Conservation (phyloP, 352 stramenopile genomes). For the Phytophthora sansomeana region DNA sequence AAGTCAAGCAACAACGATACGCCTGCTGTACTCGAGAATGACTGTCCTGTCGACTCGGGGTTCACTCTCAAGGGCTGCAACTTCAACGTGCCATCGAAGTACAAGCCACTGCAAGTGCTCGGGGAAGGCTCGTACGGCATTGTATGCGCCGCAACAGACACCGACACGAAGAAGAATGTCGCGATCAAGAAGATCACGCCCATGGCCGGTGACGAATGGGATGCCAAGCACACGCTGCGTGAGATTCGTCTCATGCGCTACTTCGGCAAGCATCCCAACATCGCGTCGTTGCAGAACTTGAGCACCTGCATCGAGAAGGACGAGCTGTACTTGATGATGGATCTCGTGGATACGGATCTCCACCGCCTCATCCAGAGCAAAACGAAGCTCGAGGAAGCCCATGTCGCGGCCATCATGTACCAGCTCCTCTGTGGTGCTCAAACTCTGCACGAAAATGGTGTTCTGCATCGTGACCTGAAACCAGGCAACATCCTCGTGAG, state of each 20-base stretch:
- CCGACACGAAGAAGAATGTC: slow-evolving; percentile 75
- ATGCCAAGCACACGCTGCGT: slow-evolving; percentile 92
- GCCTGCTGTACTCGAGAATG: slow-evolving; percentile 52
- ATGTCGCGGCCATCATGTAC: slow-evolving; percentile 94
- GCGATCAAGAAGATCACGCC: slow-evolving; percentile 95
- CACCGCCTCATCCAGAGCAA: slow-evolving; percentile 91
- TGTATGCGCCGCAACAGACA: slow-evolving; percentile 87
- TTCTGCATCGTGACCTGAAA: slow-evolving; percentile 88
- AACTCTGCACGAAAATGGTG: slow-evolving; percentile 91
- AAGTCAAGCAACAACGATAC: slow-evolving; percentile 29
- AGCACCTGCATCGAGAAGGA: slow-evolving; percentile 90
- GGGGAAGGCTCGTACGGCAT: slow-evolving; percentile 94
- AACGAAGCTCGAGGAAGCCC: slow-evolving; percentile 84
- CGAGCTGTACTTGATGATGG: slow-evolving; percentile 96
- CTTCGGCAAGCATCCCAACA: slow-evolving; percentile 92
- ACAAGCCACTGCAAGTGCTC: slow-evolving; percentile 87
- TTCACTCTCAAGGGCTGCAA: slow-evolving; percentile 87
- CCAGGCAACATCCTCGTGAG: slow-evolving; percentile 88
- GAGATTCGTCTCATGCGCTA: slow-evolving; percentile 93
- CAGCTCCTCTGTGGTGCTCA: slow-evolving; percentile 91
- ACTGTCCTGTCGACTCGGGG: slow-evolving; percentile 62
- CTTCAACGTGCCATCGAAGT: slow-evolving; percentile 85
- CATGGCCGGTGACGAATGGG: slow-evolving; percentile 90
- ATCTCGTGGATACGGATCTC: slow-evolving; percentile 94
- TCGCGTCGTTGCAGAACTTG: slow-evolving; percentile 80